phyloP scores from a whole-genome alignment of 805 yeast genomes.

The Wickerhamiella alocasiicola region DNA sequence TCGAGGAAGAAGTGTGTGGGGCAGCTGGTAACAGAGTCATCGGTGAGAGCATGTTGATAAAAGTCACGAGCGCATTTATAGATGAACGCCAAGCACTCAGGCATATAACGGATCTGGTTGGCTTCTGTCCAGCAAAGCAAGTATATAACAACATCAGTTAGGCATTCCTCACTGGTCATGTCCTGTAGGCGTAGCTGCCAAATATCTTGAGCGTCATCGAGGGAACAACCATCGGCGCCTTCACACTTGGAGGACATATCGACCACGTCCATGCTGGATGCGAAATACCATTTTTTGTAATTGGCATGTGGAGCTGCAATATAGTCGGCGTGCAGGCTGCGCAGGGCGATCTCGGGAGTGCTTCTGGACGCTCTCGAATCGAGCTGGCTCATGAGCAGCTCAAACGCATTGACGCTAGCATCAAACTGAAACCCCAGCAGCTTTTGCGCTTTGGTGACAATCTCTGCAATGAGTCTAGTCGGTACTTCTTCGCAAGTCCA shows the following conservation, averaged over 20 bases:
- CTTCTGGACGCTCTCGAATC: constrained; percentile 61
- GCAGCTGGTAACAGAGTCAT: constrained; percentile 23
- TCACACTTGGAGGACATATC: constrained; percentile 26
- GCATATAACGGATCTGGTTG: constrained; percentile 73
- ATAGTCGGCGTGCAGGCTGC: constrained; percentile 57
- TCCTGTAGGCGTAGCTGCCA: constrained; percentile 39
- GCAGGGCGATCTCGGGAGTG: constrained; percentile 43
- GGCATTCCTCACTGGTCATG: constrained; percentile 40
- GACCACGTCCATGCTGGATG: constrained; percentile 53
- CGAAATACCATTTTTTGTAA: constrained; percentile 66
- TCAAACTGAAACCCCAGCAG: constrained; percentile 61
- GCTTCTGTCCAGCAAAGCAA: constrained; percentile 85
- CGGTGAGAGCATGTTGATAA: constrained; percentile 34
- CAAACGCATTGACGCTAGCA: constrained; percentile 54
- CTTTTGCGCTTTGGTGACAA: constrained; percentile 39
- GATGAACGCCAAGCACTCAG: constrained; percentile 76
- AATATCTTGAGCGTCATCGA: constrained; percentile 39
- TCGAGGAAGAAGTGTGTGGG: constrained; percentile 32
- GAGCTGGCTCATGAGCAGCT: constrained; percentile 44
- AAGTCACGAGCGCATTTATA: constrained; percentile 69
- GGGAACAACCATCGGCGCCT: constrained; percentile 26
- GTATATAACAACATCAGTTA: constrained; percentile 55
- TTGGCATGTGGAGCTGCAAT: constrained; percentile 61
- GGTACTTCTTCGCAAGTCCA: constrained; percentile 13
- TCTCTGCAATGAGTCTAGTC: constrained; percentile 39